These are phyloP conservation scores for Eutrema yunnanense DNA, from an alignment of 345 rosid genomes.

Conservation along the genomic window DNA sequence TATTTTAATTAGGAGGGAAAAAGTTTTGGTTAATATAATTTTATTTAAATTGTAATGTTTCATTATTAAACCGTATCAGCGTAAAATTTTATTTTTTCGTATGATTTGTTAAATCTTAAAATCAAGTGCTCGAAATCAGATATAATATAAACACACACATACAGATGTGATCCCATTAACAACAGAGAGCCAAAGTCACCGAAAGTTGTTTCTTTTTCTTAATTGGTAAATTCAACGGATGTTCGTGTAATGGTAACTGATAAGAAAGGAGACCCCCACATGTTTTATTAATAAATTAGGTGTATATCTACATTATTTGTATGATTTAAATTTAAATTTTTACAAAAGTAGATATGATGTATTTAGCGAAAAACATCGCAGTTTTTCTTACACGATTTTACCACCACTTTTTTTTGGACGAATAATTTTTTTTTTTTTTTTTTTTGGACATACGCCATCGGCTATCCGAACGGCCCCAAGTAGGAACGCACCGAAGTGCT, in stretches of 20 bases:
- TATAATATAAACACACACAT: not conserved
- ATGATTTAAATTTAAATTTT: not conserved
- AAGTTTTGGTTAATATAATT: too few species aligned
- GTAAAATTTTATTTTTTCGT: not conserved
- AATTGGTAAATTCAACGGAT: not conserved
- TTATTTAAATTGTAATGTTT: too few species aligned
- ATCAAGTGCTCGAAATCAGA: not conserved
- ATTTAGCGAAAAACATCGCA: too few species aligned
- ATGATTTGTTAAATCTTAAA: not conserved
- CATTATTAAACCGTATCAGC: too few species aligned
- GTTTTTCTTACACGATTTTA: too few species aligned
- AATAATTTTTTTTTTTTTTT: too few species aligned
- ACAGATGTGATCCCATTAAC: not conserved
- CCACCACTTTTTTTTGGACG: too few species aligned
- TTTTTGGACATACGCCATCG: too few species aligned
- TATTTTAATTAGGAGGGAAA: too few species aligned
- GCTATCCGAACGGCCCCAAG: too few species aligned
- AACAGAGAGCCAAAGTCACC: conserved; percentile 7
- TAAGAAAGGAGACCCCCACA: not conserved
- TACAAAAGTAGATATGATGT: too few species aligned
- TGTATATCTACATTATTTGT: not conserved
- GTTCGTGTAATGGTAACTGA: not conserved
- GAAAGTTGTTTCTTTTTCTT: conserved; percentile 11
- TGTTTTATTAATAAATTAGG: not conserved
- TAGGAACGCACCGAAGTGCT: too few species aligned